These are phyloP conservation scores for Heliamphora exappendiculata DNA, from an alignment of 148 eudicot genomes.

Conservation along the genomic window DNA sequence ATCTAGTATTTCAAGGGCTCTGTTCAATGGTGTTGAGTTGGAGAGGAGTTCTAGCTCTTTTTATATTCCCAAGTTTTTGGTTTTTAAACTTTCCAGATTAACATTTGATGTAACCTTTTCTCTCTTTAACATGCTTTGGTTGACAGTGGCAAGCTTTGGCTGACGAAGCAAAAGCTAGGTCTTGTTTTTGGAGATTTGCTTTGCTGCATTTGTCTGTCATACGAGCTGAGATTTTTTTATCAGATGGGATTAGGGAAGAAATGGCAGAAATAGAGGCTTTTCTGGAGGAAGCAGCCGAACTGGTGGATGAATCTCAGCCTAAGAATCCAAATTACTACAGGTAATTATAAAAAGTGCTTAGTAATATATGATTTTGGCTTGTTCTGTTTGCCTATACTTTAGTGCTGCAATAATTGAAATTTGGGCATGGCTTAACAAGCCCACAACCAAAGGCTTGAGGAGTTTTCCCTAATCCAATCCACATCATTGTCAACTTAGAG, in stretches of 20 bases:
- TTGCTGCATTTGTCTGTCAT: slow-evolving; percentile 70
- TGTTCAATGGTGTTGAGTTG: background rate
- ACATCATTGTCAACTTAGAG: background rate
- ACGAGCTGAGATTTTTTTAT: slow-evolving; percentile 63
- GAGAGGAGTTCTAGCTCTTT: background rate
- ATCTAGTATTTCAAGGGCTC: too few relatives aligned
- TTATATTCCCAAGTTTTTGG: background rate
- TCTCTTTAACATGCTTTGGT: slow-evolving; percentile 12
- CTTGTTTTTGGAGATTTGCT: slow-evolving; percentile 96
- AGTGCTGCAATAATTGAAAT: background rate
- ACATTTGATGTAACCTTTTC: background rate
- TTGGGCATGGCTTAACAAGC: background rate
- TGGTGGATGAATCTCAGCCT: slow-evolving; percentile 69
- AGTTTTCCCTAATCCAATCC: background rate
- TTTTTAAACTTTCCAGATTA: background rate
- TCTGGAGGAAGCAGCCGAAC: slow-evolving; percentile 97
- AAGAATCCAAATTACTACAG: slow-evolving; percentile 94
- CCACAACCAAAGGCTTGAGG: background rate
- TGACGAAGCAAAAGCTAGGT: slow-evolving; percentile 59
- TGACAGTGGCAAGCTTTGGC: slow-evolving; percentile 90
- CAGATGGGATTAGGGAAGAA: slow-evolving; percentile 49
- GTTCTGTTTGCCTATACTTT: background rate
- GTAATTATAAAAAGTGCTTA: slow-evolving; percentile 21
- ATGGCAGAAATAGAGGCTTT: slow-evolving; percentile 78
- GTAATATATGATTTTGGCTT: background rate